Base-by-base conservation (phyloP, 1,139 yeast species). In the Pneumocystis oryctolagi region DNA sequence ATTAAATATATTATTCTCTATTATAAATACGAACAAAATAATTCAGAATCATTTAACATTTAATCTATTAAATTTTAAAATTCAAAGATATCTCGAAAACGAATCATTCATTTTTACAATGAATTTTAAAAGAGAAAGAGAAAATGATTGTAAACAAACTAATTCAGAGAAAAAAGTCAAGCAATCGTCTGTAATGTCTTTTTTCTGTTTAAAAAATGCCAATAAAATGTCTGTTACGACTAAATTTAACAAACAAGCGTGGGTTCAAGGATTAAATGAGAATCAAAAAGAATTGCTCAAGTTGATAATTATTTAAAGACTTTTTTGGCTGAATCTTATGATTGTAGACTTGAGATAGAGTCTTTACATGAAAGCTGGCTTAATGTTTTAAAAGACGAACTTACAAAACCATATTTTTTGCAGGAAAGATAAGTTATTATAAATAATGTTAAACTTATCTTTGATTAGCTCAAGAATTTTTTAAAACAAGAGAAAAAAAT, bases 281-380 rank as follows among this genome's bases (percentile, higher is more conserved):
- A 87, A 83, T 62, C 80, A 84, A 61, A 73, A 72, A 58, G 76
- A 76, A 6, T 76, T 90, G 6, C 77, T 92, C 2, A 74, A 80
- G 40, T 70, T 66, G 4, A 2, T 2, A 16, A 37, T 12, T 71
- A 63, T 20, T 31, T 58, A 8, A 16, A 8, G 25, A n/a, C 18
- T 12, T 25, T 34, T 25, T 40, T 25, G n/a, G n/a, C 61, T 37
- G 18, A 6, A 40, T 30, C 64, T 64, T 63, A 62, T 64, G 18
- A n/a, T 9, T 9, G 32, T 42, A 71, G 73, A 31, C 77, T 87
- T 8, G 98, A 92, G 72, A 81, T 89, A 59, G 71, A 76, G 1
- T 80, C 87, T 0, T 74, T 92, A 67, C 92, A 88, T 68, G 80
- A 81, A 6, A 78, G 88, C 0, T 92, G 98, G 98, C 80, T 92